These are phyloP conservation scores for Cichorium intybus DNA, from an alignment of 140 eudicot genomes.

Conservation along the genomic window DNA sequence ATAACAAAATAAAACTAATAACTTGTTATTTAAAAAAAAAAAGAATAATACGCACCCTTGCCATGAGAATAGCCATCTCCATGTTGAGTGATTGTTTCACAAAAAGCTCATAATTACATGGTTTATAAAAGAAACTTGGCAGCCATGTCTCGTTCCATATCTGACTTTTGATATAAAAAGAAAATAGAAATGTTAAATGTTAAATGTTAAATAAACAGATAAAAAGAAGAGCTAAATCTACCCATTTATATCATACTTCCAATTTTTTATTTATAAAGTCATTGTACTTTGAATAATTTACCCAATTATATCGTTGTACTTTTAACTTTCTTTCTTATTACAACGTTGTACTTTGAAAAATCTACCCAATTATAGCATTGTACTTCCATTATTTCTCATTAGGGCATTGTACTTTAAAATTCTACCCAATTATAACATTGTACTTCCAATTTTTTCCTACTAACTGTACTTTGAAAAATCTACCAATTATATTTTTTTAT, in stretches of 20 bases:
- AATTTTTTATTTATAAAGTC: no score
- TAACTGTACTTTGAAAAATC: no score
- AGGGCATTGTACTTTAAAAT: no score
- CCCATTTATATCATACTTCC: no score
- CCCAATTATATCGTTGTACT: no score
- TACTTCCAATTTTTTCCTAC: no score
- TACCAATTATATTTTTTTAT: no score
- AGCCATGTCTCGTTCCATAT: conserved; percentile 99
- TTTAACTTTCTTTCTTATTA: no score
- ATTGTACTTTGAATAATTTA: no score
- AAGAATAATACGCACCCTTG: conserved; percentile 55
- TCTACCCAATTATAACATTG: no score
- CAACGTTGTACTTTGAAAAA: no score
- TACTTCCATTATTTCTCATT: background rate
- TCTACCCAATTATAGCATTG: no score
- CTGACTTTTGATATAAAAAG: conserved; percentile 54
- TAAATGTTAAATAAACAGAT: background rate
- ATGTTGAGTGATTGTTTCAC: conserved; percentile 95
- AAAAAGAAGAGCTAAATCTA: background rate
- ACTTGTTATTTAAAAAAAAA: background rate
- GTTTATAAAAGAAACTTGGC: conserved; percentile 93
- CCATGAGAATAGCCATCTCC: conserved; percentile 99
- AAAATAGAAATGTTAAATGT: conserved; percentile 6
- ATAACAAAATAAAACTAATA: background rate
- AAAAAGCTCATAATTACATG: conserved; percentile 94